Evolutionary conservation across 306 rosid genomes (phyloP), one percentile per base, ranked within the genome.

Genomic region (Erythrophleum fordii): DNA sequence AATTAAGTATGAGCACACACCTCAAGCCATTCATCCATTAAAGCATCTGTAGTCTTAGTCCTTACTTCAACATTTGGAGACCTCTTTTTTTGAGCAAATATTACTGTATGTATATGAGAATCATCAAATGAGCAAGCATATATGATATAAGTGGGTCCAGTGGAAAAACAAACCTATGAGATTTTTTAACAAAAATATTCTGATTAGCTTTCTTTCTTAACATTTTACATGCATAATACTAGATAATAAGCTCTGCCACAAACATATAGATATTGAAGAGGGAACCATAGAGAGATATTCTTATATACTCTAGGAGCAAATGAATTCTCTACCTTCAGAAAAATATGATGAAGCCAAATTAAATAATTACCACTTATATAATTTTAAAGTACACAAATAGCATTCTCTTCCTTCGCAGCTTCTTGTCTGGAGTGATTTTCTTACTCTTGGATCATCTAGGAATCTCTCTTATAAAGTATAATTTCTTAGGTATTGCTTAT

Each of bases 1-100:
- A 65, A 20, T 68, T 28, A 23, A 76, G 48, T 64, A 74, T 58
- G 42, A 52, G 80, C 52, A 77, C 93, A 78, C 26, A 93, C 99
- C 99, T 95, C 78, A 83, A 93, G 97, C 99, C 99, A 95, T 71
- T 93, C 98, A 76, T 95, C 98, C 83, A 89, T 85, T 0, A 93
- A 89, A 12, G 97, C 90, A 85, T 93, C 98, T 5, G 90, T 85
- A 11, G 87, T 51, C 83, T 79, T 90, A 42, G 99, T 95, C 77
- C 98, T 98, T 74, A 95, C 93, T 87, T 95, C 99, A 76, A 95
- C 94, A 80, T 91, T 93, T 69, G 99, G 91, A 80, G 92, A 87
- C 83, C 94, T 89, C 91, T 95, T 95, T 89, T 91, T 95, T 98
- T 95, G 81, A 70, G 22, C 69, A 76, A 81, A 80, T 69, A 82